These are phyloP conservation scores for Shiraia sp. DNA, from an alignment of 2,329 filamentous ascomycete species.

Conservation along the genomic window DNA sequence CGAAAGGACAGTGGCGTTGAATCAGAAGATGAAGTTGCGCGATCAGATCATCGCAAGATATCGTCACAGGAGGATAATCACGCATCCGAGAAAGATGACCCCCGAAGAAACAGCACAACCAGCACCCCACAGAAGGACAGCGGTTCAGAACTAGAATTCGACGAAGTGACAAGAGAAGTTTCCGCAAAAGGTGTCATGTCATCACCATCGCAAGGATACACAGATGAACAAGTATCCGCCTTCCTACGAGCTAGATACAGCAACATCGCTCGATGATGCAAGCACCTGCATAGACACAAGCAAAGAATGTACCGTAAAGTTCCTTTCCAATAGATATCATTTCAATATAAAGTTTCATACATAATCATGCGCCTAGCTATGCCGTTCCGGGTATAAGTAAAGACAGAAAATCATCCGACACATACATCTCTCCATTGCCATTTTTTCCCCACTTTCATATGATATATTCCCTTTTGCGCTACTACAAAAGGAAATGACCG, in stretches of 20 bases:
- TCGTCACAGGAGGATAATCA: no score
- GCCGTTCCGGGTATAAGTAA: no score
- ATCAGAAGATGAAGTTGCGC: neutral
- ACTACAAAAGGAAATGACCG: no score
- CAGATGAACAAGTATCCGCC: conserved; percentile 22
- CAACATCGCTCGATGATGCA: conserved; percentile 2
- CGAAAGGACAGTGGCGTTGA: conserved; percentile 2
- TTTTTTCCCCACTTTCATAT: neutral
- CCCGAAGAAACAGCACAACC: no score
- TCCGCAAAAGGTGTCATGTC: neutral
- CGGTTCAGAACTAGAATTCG: neutral
- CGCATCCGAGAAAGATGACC: no score
- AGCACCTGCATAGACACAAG: neutral
- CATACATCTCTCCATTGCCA: neutral
- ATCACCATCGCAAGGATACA: conserved; percentile 3
- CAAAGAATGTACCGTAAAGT: no score
- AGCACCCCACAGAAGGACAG: neutral
- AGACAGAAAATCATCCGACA: neutral
- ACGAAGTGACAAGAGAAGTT: no score
- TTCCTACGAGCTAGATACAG: conserved; percentile 27
- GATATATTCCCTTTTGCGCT: no score
- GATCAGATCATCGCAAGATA: no score
- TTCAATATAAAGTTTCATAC: conserved; percentile 3
- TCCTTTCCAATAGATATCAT: no score
- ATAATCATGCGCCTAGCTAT: neutral